phyloP scores from a whole-genome alignment of 2,329 filamentous ascomycete species.

The Xylaria sp. region DNA sequence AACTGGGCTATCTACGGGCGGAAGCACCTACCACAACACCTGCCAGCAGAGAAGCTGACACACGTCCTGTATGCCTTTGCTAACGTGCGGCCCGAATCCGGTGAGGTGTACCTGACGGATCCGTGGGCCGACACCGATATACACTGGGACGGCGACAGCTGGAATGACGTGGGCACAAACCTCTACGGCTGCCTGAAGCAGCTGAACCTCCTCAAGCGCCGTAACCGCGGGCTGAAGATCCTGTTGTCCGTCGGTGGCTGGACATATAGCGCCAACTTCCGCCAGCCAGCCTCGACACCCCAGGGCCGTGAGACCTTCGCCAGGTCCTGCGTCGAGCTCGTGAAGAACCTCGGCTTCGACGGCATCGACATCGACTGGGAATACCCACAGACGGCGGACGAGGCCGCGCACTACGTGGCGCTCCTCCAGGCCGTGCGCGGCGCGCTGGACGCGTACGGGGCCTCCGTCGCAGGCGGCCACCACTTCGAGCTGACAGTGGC shows the following conservation, averaged over 20 bases:
- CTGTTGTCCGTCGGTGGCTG: conserved; percentile 90
- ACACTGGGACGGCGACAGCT: conserved; percentile 73
- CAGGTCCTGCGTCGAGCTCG: conserved; percentile 74
- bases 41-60: conserved; percentile 83
- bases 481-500: conserved; percentile 73
- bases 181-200: conserved; percentile 92
- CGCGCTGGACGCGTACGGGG: conserved; percentile 67
- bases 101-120: conserved; percentile 79
- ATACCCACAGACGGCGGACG: conserved; percentile 65
- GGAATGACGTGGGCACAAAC: conserved; percentile 79
- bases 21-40: conserved; percentile 84
- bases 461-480: conserved; percentile 35
- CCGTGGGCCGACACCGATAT: conserved; percentile 77
- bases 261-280: conserved; percentile 90
- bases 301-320: conserved; percentile 78
- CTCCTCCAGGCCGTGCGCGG: conserved; percentile 66
- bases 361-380: conserved; percentile 77
- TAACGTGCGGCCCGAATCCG: conserved; percentile 80
- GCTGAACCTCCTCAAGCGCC: conserved; percentile 82
- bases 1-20: conserved; percentile 90
- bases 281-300: conserved; percentile 75
- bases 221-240: conserved; percentile 84
- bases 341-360: conserved; percentile 84
- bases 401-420: conserved; percentile 69
- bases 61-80: conserved; percentile 93